Evolutionary conservation across 495 filamentous ascomycete genomes (phyloP).

Genomic region (Penicillium coffeae): DNA sequence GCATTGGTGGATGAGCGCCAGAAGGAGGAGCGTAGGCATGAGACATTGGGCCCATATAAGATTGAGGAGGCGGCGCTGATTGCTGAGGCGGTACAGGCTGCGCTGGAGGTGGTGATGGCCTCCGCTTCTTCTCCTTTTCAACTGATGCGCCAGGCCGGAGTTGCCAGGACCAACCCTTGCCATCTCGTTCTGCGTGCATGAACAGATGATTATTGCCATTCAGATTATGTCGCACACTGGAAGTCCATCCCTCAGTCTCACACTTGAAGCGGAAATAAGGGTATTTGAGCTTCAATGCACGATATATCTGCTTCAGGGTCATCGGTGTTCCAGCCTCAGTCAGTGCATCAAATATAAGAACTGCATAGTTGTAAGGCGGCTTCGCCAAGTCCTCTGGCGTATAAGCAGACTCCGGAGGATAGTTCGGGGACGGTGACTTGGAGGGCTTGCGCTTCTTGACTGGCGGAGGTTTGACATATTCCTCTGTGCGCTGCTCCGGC

Average conservation of each 20-base stretch:
- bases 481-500: constrained; percentile 39
- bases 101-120: constrained; percentile 50
- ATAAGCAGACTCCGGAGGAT: constrained; percentile 70
- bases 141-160: constrained; percentile 59
- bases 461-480: constrained; percentile 44
- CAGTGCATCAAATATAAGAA: constrained; percentile 86
- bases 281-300: constrained; percentile 79
- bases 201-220: constrained; percentile 81
- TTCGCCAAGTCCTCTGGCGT: constrained; percentile 82
- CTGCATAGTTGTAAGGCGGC: constrained; percentile 81
- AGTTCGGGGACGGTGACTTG: constrained; percentile 65
- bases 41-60: constrained; percentile 40
- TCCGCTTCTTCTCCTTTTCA: constrained; percentile 66
- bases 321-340: constrained; percentile 66
- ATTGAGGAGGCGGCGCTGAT: constrained; percentile 35
- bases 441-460: constrained; percentile 54
- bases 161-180: constrained; percentile 69
- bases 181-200: constrained; percentile 72
- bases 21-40: constrained; percentile 33
- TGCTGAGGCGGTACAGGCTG: constrained; percentile 33
- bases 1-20: constrained; percentile 27
- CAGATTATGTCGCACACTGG: constrained; percentile 92
- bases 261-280: constrained; percentile 85
- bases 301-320: constrained; percentile 91
- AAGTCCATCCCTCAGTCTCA: constrained; percentile 88